These are phyloP conservation scores for Tolypocladium tundrense DNA, from an alignment of 2,329 filamentous ascomycete genomes.

Conservation along the genomic window DNA sequence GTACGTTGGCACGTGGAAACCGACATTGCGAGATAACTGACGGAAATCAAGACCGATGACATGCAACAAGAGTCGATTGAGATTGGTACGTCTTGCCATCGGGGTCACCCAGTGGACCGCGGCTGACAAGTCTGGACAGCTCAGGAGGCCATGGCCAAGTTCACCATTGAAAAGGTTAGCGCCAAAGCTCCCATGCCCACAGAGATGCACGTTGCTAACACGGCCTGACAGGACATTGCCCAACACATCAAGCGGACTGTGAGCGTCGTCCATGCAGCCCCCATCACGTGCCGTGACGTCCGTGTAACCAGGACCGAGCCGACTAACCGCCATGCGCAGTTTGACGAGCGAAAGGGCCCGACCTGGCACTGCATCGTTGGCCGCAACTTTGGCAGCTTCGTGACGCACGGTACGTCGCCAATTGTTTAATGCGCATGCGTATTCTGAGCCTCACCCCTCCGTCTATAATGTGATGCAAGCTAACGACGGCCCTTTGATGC, in stretches of 20 bases:
- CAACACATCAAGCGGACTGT: constrained; percentile 94
- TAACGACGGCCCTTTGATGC: constrained; percentile 8
- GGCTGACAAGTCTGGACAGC: constrained; percentile 29
- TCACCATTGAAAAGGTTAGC: constrained; percentile 49
- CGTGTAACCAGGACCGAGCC: neutral
- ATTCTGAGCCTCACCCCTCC: neutral
- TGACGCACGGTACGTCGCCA: constrained; percentile 71
- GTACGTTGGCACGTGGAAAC: constrained; percentile 36
- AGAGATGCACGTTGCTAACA: constrained; percentile 8
- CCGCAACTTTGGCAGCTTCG: constrained; percentile 97
- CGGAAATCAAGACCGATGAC: constrained; percentile 65
- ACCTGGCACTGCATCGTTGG: constrained; percentile 99
- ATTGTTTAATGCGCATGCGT: neutral
- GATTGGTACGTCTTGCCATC: constrained; percentile 59
- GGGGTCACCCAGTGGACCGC: neutral
- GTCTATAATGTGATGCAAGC: neutral
- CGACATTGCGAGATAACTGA: constrained; percentile 13
- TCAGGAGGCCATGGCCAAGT: constrained; percentile 54
- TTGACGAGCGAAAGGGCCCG: constrained; percentile 91
- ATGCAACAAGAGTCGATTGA: constrained; percentile 96
- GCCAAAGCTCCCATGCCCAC: neutral
- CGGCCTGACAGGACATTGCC: constrained; percentile 64
- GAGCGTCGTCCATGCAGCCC: constrained; percentile 14
- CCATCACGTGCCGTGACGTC: neutral
- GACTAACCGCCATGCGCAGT: constrained; percentile 40